Base-by-base conservation (phyloP, 768 basidiomycete species). In the Solioccasus polychromus region DNA sequence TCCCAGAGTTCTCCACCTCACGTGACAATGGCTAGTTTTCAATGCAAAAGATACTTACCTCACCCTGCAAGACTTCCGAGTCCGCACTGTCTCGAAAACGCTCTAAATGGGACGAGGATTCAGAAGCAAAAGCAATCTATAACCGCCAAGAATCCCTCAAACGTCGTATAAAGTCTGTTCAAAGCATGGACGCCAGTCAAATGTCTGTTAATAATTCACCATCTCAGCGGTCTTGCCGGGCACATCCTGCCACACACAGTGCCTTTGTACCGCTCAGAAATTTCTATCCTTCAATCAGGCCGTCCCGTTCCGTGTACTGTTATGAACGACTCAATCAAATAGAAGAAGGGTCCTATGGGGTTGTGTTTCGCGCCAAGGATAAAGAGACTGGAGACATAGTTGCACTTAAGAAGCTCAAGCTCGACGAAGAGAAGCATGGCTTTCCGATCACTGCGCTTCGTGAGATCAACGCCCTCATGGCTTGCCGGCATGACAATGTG, bases 371-470 rank as follows among this genome's bases (percentile, higher is more conserved):
- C n/a, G 96, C 96, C 18, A 76, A 82, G 55, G 95, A 97, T 70
- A 95, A 91, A 64, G 79, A 91, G 61, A 92, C 93, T 0, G 92
- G 92, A 5, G 93, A 93, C 52, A 90, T 98, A 19, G 96, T 98
- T 22, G 96, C 96, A 12, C 67, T 99, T 58, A 99, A 99, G 72
- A 98, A 94, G 67, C 76, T 99, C 45, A 99, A 99, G 69, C 80
- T 99, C 45, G 95, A 98, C 51, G 92, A 98, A 66, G 96, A 98
- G 72, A 98, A 96, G 67, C 87, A 96, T 53, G 96, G 96, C 0
- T 99, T 98, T 64, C 96, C 96, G 2, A 98, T 98, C 51, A 99
- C 96, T 1, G 92, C 92, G 14, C 69, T 99, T 57, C 78, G 96
- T 49, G 96, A 99, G 70, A 78, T 98, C 39, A 90, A 94, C 65